Evolutionary conservation across 1,284 basidiomycete species (phyloP).

Genomic region (Rhodotorula sp.): DNA sequence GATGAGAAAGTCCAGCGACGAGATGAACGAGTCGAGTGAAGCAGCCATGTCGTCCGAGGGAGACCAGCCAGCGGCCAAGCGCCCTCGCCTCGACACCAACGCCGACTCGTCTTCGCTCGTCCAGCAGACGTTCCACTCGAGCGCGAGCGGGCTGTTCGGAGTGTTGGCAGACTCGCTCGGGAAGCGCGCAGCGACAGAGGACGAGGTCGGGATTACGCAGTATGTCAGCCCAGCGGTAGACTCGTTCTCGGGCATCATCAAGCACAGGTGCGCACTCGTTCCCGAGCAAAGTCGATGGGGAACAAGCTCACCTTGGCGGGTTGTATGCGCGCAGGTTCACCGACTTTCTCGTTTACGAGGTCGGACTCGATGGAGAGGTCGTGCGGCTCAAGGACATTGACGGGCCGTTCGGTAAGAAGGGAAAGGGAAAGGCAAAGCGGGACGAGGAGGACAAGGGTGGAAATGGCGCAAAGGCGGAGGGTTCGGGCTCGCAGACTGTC

Average conservation of each 20-base stretch:
- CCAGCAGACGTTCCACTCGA: not conserved
- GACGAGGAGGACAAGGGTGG: not conserved
- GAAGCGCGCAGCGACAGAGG: conserved; percentile 53
- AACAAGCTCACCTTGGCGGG: not conserved
- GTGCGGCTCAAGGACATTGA: conserved; percentile 71
- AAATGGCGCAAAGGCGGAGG: too few relatives aligned
- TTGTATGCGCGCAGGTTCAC: conserved; percentile 67
- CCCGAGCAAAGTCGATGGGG: not conserved
- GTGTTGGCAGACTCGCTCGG: conserved; percentile 16
- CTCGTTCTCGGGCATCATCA: conserved; percentile 83
- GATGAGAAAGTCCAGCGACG: too few relatives aligned
- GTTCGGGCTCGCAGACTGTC: too few relatives aligned
- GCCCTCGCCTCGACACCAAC: conserved; percentile 16
- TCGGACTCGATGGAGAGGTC: conserved; percentile 72
- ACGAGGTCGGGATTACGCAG: conserved; percentile 85
- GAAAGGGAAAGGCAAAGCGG: conserved; percentile 1
- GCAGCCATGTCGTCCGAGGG: not conserved
- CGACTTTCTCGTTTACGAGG: conserved; percentile 88
- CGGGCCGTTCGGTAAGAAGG: conserved; percentile 54
- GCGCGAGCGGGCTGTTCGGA: conserved; percentile 13
- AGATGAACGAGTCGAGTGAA: not conserved
- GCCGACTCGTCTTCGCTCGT: not conserved
- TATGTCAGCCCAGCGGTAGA: conserved; percentile 72
- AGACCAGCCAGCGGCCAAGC: conserved; percentile 18
- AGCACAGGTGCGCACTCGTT: conserved; percentile 67